phyloP scores from a whole-genome alignment of 1,284 basidiomycete species.

The Testicularia cyperi region DNA sequence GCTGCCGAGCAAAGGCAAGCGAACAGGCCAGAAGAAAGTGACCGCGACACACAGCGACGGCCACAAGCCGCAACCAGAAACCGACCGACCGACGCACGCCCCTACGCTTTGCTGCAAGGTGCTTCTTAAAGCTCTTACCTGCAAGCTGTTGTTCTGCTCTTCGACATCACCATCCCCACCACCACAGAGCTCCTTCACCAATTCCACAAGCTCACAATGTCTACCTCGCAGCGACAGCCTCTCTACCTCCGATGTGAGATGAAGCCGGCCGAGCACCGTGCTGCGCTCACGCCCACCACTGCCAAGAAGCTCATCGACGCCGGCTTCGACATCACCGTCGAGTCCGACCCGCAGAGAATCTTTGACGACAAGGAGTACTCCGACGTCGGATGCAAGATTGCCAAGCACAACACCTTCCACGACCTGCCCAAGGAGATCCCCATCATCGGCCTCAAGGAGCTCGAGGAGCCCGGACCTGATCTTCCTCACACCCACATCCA shows the following conservation, averaged over 20 bases:
- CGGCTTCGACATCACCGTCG: conserved; percentile 88
- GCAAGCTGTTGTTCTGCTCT: neutral
- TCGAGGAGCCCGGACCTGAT: conserved; percentile 65
- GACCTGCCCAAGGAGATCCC: conserved; percentile 73
- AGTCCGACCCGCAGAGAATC: conserved; percentile 90
- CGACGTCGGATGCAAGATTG: conserved; percentile 80
- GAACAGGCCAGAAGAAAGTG: no score
- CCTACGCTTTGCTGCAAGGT: no score
- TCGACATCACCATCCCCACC: neutral
- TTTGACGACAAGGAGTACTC: conserved; percentile 85
- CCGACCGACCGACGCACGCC: no score
- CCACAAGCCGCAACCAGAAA: no score
- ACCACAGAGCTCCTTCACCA: neutral
- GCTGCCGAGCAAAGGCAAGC: no score
- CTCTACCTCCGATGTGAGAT: conserved; percentile 59
- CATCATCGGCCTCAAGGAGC: conserved; percentile 96
- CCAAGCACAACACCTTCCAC: conserved; percentile 87
- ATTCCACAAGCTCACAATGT: no score
- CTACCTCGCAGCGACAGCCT: conserved; percentile 31
- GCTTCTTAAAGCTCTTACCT: no score
- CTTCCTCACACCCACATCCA: conserved; percentile 82
- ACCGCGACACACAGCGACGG: no score
- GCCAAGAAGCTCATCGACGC: conserved; percentile 85
- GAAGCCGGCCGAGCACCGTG: conserved; percentile 71
- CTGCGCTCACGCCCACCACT: conserved; percentile 89